These are phyloP conservation scores for Pseudogymnoascus sp. DNA, from an alignment of 2,329 filamentous ascomycete genomes.

Conservation along the genomic window DNA sequence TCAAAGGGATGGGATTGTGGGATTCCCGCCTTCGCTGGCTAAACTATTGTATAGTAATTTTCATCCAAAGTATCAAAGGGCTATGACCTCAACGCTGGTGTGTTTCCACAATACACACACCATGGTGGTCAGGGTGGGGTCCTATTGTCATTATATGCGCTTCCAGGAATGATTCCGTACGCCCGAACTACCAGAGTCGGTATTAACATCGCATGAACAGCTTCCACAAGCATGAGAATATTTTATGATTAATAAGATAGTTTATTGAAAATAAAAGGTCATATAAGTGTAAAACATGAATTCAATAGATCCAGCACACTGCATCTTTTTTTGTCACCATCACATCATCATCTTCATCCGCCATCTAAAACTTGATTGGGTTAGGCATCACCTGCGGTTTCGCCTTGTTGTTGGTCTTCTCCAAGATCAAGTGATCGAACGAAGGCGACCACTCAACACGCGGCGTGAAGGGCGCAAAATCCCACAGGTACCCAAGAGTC, in stretches of 20 bases:
- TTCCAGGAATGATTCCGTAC: not conserved
- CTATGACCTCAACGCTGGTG: not conserved
- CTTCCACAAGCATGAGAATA: not conserved
- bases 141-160: not conserved
- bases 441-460: conserved; percentile 14
- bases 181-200: not conserved
- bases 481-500: conserved; percentile 38
- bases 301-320: not conserved
- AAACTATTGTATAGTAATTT: no score
- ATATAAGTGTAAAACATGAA: not conserved
- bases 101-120: not conserved
- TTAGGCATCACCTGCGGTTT: not conserved
- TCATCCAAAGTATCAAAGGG: not conserved
- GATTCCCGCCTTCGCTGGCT: no score
- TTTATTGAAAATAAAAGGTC: not conserved
- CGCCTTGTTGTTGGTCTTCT: not conserved
- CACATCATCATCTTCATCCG: not conserved
- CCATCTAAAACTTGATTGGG: not conserved
- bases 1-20: no score
- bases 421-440: conserved; percentile 12
- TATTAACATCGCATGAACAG: not conserved
- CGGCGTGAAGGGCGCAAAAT: conserved; percentile 9
- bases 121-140: not conserved
- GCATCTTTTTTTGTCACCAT: not conserved
- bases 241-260: not conserved